Conservation (phyloP, 768 basidiomycete genomes). For the Coprinopsis strossmayeri region DNA sequence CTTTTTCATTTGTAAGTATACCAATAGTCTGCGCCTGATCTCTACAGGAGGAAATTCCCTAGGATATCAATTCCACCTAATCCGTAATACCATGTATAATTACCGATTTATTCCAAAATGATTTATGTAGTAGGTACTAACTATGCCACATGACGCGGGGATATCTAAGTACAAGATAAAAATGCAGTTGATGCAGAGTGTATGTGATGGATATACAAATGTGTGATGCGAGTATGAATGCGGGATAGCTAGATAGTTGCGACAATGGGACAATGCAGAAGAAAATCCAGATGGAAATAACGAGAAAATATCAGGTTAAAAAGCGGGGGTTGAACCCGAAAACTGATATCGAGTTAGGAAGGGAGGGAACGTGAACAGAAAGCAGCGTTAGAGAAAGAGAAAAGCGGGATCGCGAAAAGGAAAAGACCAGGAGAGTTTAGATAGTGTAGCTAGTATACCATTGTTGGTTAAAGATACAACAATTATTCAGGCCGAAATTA, state of each 20-base stretch:
- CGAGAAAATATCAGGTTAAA: constrained; percentile 20
- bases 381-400: constrained; percentile 6
- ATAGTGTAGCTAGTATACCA: constrained; percentile 12
- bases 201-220: constrained; percentile 15
- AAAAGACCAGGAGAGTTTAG: constrained; percentile 11
- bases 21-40: no score
- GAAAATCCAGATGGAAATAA: background rate
- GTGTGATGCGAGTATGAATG: constrained; percentile 16
- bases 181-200: constrained; percentile 58
- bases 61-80: background rate
- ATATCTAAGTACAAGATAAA: constrained; percentile 11
- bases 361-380: background rate
- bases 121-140: constrained; percentile 1
- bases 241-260: constrained; percentile 11
- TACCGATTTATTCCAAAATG: no score
- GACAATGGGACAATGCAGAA: constrained; percentile 11
- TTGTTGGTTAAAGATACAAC: background rate
- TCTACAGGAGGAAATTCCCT: background rate
- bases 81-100: constrained; percentile 1
- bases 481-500: no score
- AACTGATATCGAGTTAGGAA: constrained; percentile 9
- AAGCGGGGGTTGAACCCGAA: constrained; percentile 91
- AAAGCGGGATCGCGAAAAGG: constrained; percentile 12
- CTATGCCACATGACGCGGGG: constrained; percentile 10
- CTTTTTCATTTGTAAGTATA: background rate